These are phyloP conservation scores for Moesziomyces aphidis DNA, from an alignment of 1,284 basidiomycete genomes.

Conservation along the genomic window DNA sequence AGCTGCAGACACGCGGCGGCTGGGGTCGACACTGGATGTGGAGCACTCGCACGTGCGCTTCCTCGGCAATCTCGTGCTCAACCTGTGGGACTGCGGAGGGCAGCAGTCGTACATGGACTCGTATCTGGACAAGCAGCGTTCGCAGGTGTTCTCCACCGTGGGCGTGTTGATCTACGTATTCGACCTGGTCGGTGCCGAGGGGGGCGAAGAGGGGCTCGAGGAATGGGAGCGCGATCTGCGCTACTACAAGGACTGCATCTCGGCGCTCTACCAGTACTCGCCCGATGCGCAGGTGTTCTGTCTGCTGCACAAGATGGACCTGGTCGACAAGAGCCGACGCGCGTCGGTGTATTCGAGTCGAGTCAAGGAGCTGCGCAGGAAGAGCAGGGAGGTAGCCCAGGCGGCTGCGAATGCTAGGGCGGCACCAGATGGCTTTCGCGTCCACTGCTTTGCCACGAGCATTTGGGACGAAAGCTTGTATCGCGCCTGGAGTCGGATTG, in stretches of 20 bases:
- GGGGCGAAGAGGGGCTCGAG: slow-evolving; percentile 67
- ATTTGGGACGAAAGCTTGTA: slow-evolving; percentile 98
- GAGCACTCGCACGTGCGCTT: slow-evolving; percentile 98
- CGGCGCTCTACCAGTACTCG: slow-evolving; percentile 56
- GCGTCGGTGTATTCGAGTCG: slow-evolving; percentile 74
- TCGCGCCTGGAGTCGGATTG: slow-evolving; percentile 97
- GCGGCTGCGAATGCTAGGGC: slow-evolving; percentile 14
- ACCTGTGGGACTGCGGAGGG: slow-evolving; percentile 98
- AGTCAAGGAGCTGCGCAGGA: slow-evolving; percentile 57
- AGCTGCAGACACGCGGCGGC: slow-evolving; percentile 86
- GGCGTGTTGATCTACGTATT: slow-evolving; percentile 99
- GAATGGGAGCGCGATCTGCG: slow-evolving; percentile 70
- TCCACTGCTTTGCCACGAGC: slow-evolving; percentile 83
- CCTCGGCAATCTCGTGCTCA: slow-evolving; percentile 89
- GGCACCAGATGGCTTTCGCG: slow-evolving; percentile 68
- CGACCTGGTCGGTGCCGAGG: slow-evolving; percentile 74
- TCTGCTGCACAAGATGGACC: slow-evolving; percentile 95
- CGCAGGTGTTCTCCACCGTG: slow-evolving; percentile 93
- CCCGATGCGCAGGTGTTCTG: slow-evolving; percentile 85
- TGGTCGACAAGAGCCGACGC: slow-evolving; percentile 74
- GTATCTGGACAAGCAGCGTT: slow-evolving; percentile 88
- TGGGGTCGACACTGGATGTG: slow-evolving; percentile 96
- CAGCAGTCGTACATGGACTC: slow-evolving; percentile 98
- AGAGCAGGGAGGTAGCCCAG: slow-evolving; percentile 51
- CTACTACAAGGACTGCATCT: slow-evolving; percentile 64